Conservation (phyloP, 768 basidiomycete species). For the Mrakia gelida region DNA sequence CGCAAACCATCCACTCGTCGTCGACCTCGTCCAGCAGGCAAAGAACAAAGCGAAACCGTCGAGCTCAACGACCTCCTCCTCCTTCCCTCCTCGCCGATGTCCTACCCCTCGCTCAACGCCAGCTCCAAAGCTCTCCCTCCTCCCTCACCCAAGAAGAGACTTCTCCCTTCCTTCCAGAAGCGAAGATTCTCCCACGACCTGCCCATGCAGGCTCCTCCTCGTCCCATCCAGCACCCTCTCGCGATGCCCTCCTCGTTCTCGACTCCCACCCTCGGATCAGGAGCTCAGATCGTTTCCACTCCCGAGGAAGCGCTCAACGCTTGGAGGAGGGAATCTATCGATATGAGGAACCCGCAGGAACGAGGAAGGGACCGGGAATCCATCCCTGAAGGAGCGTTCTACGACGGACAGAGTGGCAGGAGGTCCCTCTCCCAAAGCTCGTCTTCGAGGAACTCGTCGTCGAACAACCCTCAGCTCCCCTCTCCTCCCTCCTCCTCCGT, state of each 20-base stretch:
- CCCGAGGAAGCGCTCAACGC: background rate
- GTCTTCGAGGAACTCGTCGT: too few relatives aligned
- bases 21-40: too few relatives aligned
- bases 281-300: background rate
- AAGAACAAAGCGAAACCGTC: too few relatives aligned
- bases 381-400: background rate
- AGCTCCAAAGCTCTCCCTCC: conserved; percentile 12
- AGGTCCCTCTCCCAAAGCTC: background rate
- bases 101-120: conserved; percentile 21
- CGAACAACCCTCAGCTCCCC: background rate
- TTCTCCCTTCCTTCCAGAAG: background rate
- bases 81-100: background rate
- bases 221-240: background rate
- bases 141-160: background rate
- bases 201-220: conserved; percentile 2
- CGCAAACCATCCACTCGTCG: too few relatives aligned
- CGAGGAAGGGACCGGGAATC: background rate
- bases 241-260: background rate
- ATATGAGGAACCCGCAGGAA: background rate
- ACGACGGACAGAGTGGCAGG: background rate
- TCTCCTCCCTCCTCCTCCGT: background rate
- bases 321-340: background rate
- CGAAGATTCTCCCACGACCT: conserved; percentile 9
- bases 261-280: background rate
- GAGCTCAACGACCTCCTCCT: too few relatives aligned